These are phyloP conservation scores for Eutypella sp. DNA, from an alignment of 2,329 filamentous ascomycete species.

Conservation along the genomic window DNA sequence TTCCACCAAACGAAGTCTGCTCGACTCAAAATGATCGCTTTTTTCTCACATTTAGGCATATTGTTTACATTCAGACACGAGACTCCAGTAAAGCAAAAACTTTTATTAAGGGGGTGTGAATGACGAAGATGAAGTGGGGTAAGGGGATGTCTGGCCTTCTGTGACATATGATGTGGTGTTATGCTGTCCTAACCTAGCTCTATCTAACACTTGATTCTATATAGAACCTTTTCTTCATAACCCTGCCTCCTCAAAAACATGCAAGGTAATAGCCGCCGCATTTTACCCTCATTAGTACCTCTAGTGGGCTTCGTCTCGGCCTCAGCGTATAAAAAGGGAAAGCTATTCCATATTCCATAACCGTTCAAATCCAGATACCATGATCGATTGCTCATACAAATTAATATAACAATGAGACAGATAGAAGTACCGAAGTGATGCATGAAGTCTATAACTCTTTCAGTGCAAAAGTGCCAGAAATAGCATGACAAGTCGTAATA, in stretches of 20 bases:
- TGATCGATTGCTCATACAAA: conserved; percentile 25
- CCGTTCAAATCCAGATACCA: conserved; percentile 15
- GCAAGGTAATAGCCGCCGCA: too few species aligned
- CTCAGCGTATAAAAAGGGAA: conserved; percentile 5
- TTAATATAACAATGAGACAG: conserved; percentile 26
- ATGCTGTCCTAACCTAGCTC: too few species aligned
- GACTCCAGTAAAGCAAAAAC: too few species aligned
- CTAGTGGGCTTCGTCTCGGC: neutral
- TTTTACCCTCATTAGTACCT: too few species aligned
- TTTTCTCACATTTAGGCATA: too few species aligned
- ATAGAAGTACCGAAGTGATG: conserved; percentile 20
- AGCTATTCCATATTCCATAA: conserved; percentile 7
- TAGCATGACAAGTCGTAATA: neutral
- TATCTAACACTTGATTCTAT: neutral
- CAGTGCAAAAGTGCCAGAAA: neutral
- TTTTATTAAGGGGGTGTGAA: too few species aligned
- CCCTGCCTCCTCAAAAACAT: neutral
- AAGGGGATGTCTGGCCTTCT: too few species aligned
- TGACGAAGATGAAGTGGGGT: too few species aligned
- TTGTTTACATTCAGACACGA: too few species aligned
- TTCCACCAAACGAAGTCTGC: too few species aligned
- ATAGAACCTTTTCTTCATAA: neutral
- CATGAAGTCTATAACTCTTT: conserved; percentile 9
- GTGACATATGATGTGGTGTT: too few species aligned
- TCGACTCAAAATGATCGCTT: too few species aligned